These are phyloP conservation scores for Amaranthus tricolor DNA, from an alignment of 179 eudicot genomes.

Conservation along the genomic window DNA sequence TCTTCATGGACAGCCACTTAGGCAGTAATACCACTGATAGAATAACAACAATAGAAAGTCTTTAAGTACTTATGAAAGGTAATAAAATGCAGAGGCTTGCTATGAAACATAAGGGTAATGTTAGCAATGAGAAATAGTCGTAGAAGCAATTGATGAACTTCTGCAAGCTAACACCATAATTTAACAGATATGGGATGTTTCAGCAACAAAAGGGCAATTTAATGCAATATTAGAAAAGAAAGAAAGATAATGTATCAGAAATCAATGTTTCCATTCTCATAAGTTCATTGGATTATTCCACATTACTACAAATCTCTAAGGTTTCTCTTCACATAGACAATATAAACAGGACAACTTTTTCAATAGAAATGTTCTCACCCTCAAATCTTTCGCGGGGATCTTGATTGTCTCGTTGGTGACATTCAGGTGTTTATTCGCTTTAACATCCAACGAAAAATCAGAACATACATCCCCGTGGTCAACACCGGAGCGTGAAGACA, in stretches of 20 bases:
- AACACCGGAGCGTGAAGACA: slow-evolving; percentile 38
- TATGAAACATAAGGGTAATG: not conserved
- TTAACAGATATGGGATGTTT: not conserved
- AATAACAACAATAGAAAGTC: not conserved
- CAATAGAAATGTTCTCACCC: slow-evolving; percentile 36
- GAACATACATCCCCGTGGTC: slow-evolving; percentile 28
- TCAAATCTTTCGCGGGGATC: slow-evolving; percentile 23
- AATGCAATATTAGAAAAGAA: not conserved
- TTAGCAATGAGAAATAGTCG: not conserved
- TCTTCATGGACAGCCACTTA: not conserved
- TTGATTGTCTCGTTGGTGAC: slow-evolving; percentile 19
- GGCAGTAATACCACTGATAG: not conserved
- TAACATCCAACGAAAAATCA: slow-evolving; percentile 26
- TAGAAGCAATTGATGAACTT: not conserved
- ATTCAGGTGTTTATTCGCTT: slow-evolving; percentile 26
- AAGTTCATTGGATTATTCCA: not conserved
- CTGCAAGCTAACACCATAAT: not conserved
- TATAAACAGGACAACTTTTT: not conserved
- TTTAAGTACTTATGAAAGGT: not conserved
- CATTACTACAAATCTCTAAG: not conserved
- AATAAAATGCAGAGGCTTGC: not conserved
- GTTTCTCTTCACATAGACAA: not conserved
- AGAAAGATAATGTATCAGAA: not conserved
- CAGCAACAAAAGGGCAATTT: slow-evolving; percentile 4
- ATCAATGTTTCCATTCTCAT: not conserved